Base-by-base conservation (phyloP, 225 moss, liverwort and hornwort species). In the Physcomitrellopsis africana region DNA sequence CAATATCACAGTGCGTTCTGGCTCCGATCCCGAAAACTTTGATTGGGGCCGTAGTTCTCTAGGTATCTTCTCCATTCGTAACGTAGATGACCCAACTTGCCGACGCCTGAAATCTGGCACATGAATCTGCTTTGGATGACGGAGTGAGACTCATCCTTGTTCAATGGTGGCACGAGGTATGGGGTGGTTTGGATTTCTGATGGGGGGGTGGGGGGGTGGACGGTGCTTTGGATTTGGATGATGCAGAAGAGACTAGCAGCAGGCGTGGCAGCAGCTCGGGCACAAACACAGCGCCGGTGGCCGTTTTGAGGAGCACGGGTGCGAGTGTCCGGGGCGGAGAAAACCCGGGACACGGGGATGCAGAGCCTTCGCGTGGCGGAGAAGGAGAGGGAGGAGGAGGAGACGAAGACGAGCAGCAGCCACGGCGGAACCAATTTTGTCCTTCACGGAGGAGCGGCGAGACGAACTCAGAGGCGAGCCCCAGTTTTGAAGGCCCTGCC, bases 1-100 rank as follows among this genome's bases (percentile, higher is more conserved):
- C 76, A 87, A 87, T 76, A 87, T 87, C 81, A 87, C 87, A 87
- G 87, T 87, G 87, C 87, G 84, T 87, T 84, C 87, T 87, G 87
- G 87, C 86, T 83, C 86, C 78, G 87, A 81, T 81, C 72, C 87
- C 81, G 83, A 84, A 79, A 81, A 70, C 84, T 84, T 87, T 87
- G 81, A 84, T 78, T 87, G 87, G 81, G 87, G 81, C 76, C 87
- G 76, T 87, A 87, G 87, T 87, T 84, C 81, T 76, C 84, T 87
- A 87, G 87, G 87, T 84, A 87, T 87, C 81, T 81, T 76, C 84
- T 87, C 87, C 76, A 84, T 87, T 87, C 83, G 84, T 81, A 81
- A 72, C 32, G 41, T 72, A 78, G 65, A 74, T 61, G 67, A 63
- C 23, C 72, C 62, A 32, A 23, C 62, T 41, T 81, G 63, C 51